Evolutionary conservation across 768 basidiomycete genomes (phyloP).

Genomic region (Hericium coralloides): DNA sequence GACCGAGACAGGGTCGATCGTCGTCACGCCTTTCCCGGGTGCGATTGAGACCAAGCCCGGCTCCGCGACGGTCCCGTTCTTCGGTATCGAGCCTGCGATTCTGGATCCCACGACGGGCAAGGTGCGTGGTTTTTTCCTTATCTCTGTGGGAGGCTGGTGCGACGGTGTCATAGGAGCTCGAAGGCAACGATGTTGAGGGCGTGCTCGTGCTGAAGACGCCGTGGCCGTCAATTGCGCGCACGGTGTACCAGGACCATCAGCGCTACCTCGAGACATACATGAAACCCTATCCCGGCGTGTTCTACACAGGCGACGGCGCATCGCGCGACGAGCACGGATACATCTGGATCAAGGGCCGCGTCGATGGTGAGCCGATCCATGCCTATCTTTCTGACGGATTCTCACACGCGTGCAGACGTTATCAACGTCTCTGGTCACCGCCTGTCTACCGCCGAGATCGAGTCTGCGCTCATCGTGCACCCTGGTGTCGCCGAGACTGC

Average conservation of each 20-base stretch:
- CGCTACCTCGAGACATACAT: constrained; percentile 75
- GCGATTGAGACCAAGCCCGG: constrained; percentile 95
- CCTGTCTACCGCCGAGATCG: constrained; percentile 95
- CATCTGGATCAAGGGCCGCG: constrained; percentile 97
- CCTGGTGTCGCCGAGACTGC: constrained; percentile 95
- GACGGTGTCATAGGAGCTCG: constrained; percentile 36
- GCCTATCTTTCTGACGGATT: background rate
- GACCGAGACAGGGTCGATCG: constrained; percentile 96
- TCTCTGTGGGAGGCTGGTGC: background rate
- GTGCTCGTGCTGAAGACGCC: constrained; percentile 79
- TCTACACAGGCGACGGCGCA: constrained; percentile 98
- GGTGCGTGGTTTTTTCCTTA: constrained; percentile 22
- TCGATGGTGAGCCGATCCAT: constrained; percentile 59
- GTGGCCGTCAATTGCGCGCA: constrained; percentile 94
- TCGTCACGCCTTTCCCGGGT: constrained; percentile 92
- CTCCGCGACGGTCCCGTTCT: constrained; percentile 95
- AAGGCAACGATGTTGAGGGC: constrained; percentile 83
- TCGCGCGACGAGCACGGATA: constrained; percentile 92
- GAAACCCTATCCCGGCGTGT: constrained; percentile 82
- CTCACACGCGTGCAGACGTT: constrained; percentile 47
- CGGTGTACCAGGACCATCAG: constrained; percentile 88
- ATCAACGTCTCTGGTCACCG: constrained; percentile 98
- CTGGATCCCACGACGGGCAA: constrained; percentile 78
- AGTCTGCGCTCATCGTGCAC: constrained; percentile 92
- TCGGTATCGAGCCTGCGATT: constrained; percentile 84